Evolutionary conservation across 179 eudicot species (phyloP), one percentile per base, ranked within the genome.

Genomic region (Patellifolia procumbens): DNA sequence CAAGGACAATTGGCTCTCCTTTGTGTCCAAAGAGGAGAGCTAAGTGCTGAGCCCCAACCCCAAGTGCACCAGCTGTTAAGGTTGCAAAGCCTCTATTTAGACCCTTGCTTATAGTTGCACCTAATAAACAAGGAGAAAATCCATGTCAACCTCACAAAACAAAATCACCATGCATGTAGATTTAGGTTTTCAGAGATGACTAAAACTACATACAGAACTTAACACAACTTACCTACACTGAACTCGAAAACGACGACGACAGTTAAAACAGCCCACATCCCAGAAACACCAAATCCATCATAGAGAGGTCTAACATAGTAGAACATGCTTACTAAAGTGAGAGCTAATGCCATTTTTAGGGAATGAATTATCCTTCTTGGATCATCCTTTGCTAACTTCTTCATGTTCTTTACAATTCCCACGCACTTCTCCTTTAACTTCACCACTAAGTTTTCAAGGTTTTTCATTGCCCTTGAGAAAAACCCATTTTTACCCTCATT

Each of bases 61-160:
- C 97, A 7, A 92, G 79, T 17, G 85, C 81, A 52, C 89, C 94
- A 2, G 92, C 94, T 32, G 76, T 32, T 19, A 92, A 43, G 34
- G 97, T 90, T 46, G 92, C 94, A 16, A 86, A 72, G 10, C 90
- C 92, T 83, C 94, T 80, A 60, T 92, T 92, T 49, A 92, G 62
- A 67, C 91, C 75, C 72, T 84, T 90, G 7, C 86, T 76, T 52
- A 92, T 35, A 10, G 97, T 90, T 75, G 88, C 97, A 62, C 97
- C 97, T 92, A 74, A 13, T 34, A 10, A 24, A 15, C 6, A 7
- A n/a, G 8, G 31, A 58, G 5, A 26, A 24, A 24, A 26, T 28
- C 10, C 26, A 24, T 0, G 1, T 6, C n/a, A n/a, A n/a, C n/a
- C n/a, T n/a, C n/a, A n/a, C n/a, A n/a, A n/a, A n/a, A n/a, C n/a